Conservation (phyloP, 345 rosid species). For the Microcos paniculata region DNA sequence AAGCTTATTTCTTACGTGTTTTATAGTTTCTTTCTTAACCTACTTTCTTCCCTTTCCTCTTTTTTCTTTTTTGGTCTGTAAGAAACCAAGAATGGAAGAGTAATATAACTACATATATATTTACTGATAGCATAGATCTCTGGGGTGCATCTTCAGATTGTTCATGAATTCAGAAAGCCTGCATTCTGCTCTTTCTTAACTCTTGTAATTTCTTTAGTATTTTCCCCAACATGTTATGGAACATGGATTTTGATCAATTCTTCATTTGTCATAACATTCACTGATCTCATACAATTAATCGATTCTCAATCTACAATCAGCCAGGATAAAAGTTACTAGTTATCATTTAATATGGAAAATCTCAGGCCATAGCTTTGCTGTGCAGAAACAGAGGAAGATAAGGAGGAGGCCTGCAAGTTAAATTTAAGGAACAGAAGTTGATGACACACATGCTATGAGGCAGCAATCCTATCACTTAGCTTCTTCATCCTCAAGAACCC, state of each 20-base stretch:
- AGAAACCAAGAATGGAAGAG: slow-evolving; percentile 5
- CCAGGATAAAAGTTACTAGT: neutral
- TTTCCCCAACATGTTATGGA: neutral
- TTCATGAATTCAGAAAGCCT: neutral
- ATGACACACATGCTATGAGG: neutral
- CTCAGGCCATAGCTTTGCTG: neutral
- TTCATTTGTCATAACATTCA: neutral
- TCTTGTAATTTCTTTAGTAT: neutral
- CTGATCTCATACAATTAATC: neutral
- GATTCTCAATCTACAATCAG: neutral
- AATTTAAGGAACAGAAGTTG: too few relatives aligned
- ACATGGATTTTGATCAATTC: neutral
- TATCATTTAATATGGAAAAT: neutral
- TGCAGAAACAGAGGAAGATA: too few relatives aligned
- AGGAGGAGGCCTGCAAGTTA: too few relatives aligned
- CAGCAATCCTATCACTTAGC: too few relatives aligned
- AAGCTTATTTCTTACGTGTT: neutral
- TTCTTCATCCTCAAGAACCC: too few relatives aligned
- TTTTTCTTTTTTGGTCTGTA: neutral
- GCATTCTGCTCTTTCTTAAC: neutral
- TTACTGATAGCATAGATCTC: neutral
- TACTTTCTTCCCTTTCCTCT: neutral
- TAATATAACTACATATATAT: neutral
- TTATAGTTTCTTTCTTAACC: neutral
- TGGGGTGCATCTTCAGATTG: neutral